Base-by-base conservation (phyloP, 2,329 filamentous ascomycete species). In the Amesomyces nigricolor region DNA sequence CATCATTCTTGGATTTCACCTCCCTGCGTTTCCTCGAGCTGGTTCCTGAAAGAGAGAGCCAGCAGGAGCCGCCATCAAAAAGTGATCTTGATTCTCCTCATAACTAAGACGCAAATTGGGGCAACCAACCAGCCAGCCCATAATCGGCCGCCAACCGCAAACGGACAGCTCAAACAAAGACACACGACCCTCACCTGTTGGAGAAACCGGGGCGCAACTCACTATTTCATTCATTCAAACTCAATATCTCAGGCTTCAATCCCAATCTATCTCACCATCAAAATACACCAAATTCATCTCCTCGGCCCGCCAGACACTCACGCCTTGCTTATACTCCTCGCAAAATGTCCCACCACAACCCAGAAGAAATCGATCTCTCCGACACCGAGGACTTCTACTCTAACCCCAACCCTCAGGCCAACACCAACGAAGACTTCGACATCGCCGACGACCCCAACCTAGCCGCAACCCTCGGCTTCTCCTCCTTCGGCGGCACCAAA, bases 401-500 rank as follows among this genome's bases (percentile, higher is more conserved):
- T 82, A 6, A 45, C 37, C 19, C 45, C 19, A 16, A 30, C n/a
- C 40, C 58, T 57, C 45, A 53, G 14, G 2, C 32, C 30, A 45
- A 52, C 19, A 56, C 63, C 47, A 65, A 67, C 51, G 66, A 70
- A 38, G 66, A 67, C n/a, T 66, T 66, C 56, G 43, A 58, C 14
- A 47, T 50, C 14, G 40, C 50, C 46, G 10, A 56, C 17, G 75
- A 51, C 32, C 13, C 73, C 42, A 79, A 80, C 51, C 83, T 89
- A 68, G 83, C 84, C 19, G 79, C 80, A 42, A 78, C 80, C 46
- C 86, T 91, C 83, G 88, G 88, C 60, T 91, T 91, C 70, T 79
- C 83, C 8, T 78, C 81, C 55, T 91, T 91, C 66, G 87, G 87
- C 39, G 46, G 39, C 39, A 30, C 57, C 17, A 51, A 51, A 13